Percentiles rank a stretch among this genome's conserved stretches.
These are phyloP conservation scores for Didymosphaeria variabile DNA, from an alignment of 2,329 filamentous ascomycete genomes.

Conservation along the genomic window DNA sequence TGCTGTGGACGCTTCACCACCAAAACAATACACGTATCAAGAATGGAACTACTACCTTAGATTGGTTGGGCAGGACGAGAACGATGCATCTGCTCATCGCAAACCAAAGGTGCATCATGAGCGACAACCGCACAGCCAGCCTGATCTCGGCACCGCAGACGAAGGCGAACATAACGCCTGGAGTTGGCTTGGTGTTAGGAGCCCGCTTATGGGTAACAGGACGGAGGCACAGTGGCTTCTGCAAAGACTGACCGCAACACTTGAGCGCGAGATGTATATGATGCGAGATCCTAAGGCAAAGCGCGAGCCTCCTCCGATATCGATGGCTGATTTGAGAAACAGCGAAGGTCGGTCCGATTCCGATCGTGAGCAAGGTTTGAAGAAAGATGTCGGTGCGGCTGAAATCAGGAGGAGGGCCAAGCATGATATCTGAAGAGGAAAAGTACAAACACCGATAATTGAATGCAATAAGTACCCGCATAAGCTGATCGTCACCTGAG, in stretches of 20 bases:
- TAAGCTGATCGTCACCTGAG: background rate
- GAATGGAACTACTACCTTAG: slow-evolving; percentile 52
- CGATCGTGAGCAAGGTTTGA: slow-evolving; percentile 18
- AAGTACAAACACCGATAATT: slow-evolving; percentile 1
- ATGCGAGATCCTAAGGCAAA: slow-evolving; percentile 31
- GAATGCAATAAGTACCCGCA: background rate
- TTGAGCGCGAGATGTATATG: slow-evolving; percentile 56
- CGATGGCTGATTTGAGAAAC: slow-evolving; percentile 38
- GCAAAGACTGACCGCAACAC: slow-evolving; percentile 66
- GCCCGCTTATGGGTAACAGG: slow-evolving; percentile 73
- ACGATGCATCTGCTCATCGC: slow-evolving; percentile 49
- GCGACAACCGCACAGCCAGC: slow-evolving; percentile 27
- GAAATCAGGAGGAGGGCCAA: slow-evolving; percentile 20
- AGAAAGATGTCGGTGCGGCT: slow-evolving; percentile 20
- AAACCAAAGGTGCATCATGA: slow-evolving; percentile 34
- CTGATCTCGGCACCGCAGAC: slow-evolving; percentile 44
- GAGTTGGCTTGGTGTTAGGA: slow-evolving; percentile 77
- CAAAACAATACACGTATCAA: slow-evolving; percentile 49
- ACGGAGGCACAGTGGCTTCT: slow-evolving; percentile 79
- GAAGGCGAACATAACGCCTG: slow-evolving; percentile 65
- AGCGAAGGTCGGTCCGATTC: slow-evolving; percentile 12
- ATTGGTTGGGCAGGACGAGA: slow-evolving; percentile 52
- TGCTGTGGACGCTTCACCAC: slow-evolving; percentile 51
- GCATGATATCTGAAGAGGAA: slow-evolving; percentile 15
- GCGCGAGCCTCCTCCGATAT: slow-evolving; percentile 43